A percentile compares a stretch with the other conserved stretches of the same genome.
These are phyloP conservation scores for Diaporthe sp. DNA, from an alignment of 2,329 filamentous ascomycete species.

Conservation along the genomic window DNA sequence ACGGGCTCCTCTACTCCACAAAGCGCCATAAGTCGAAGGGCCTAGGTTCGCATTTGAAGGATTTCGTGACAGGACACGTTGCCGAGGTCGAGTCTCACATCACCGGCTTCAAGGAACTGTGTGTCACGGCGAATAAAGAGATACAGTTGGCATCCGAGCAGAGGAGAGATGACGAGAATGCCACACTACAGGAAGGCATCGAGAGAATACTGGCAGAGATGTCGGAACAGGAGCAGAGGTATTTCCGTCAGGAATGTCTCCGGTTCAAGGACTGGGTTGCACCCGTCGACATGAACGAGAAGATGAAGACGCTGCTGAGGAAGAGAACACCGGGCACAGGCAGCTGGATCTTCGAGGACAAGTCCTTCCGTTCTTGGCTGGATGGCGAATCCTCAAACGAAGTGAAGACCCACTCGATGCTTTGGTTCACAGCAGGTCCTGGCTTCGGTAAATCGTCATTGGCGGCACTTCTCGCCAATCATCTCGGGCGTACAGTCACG, in stretches of 20 bases:
- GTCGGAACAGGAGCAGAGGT: background rate
- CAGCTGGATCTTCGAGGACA: background rate
- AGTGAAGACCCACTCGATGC: background rate
- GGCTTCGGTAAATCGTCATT: background rate
- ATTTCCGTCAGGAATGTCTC: background rate
- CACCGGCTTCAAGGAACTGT: background rate
- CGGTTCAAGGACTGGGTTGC: background rate
- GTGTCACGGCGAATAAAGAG: background rate
- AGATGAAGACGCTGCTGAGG: slow-evolving; percentile 7
- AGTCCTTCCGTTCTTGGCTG: slow-evolving; percentile 1
- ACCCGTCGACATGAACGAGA: slow-evolving; percentile 6
- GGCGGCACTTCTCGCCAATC: background rate
- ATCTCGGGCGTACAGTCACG: background rate
- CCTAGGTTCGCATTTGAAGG: background rate
- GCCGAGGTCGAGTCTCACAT: slow-evolving; percentile 7
- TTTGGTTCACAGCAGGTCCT: slow-evolving; percentile 7
- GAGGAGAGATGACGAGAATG: background rate
- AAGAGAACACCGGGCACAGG: background rate
- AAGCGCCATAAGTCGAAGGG: background rate
- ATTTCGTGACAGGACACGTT: background rate
- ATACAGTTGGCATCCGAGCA: slow-evolving; percentile 3
- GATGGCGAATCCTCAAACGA: background rate
- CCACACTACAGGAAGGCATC: background rate
- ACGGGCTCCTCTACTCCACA: background rate
- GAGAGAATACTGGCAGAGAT: background rate